Conservation (phyloP, 257 asterid genomes). For the Paulownia fortunei region DNA sequence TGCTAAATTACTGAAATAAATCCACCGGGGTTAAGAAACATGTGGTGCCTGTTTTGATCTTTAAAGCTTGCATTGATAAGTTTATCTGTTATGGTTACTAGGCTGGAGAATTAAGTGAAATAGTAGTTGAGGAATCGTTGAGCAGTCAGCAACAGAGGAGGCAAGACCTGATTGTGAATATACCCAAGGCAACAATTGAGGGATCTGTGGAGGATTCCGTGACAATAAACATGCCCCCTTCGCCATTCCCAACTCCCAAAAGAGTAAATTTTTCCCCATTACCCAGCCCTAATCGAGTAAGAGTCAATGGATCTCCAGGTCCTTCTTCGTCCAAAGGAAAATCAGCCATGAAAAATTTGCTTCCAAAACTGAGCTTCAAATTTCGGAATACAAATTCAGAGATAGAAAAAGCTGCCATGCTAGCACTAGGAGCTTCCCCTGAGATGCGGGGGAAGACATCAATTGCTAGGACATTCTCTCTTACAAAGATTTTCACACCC, state of each 20-base stretch:
- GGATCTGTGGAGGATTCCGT: slow-evolving; percentile 56
- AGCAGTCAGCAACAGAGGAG: slow-evolving; percentile 32
- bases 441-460: slow-evolving; percentile 52
- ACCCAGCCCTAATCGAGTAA: slow-evolving; percentile 68
- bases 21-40: neutral
- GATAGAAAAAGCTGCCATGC: slow-evolving; percentile 75
- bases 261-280: slow-evolving; percentile 83
- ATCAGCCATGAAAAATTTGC: slow-evolving; percentile 60
- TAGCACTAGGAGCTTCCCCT: slow-evolving; percentile 68
- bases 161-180: slow-evolving; percentile 41
- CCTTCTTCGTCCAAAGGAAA: slow-evolving; percentile 60
- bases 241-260: slow-evolving; percentile 69
- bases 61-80: neutral
- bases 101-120: slow-evolving; percentile 75
- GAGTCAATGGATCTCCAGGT: slow-evolving; percentile 58
- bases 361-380: slow-evolving; percentile 84
- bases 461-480: slow-evolving; percentile 64
- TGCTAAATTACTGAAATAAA: neutral
- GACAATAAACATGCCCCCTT: slow-evolving; percentile 61
- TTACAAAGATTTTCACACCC: slow-evolving; percentile 64
- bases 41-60: neutral
- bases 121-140: slow-evolving; percentile 61
- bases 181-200: slow-evolving; percentile 46
- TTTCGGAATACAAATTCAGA: slow-evolving; percentile 66
- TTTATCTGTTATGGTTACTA: slow-evolving; percentile 29